Conservation (phyloP, 2,329 filamentous ascomycete species). For the Alternaria sp. region DNA sequence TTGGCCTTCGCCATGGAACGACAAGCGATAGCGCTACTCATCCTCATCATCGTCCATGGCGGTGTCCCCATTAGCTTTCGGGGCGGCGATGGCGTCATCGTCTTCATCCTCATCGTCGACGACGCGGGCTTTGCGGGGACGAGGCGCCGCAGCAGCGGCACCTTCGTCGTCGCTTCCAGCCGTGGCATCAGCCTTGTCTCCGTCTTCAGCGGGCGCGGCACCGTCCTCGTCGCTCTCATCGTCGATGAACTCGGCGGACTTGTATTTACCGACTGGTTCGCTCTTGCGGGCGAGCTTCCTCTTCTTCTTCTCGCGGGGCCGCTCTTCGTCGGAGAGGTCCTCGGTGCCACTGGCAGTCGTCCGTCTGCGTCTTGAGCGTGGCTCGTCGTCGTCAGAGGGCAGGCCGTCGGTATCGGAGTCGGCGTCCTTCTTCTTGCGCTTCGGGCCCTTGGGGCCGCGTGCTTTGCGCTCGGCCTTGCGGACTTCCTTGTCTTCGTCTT, state of each 20-base stretch:
- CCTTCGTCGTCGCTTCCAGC: constrained; percentile 32
- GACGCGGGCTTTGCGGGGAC: constrained; percentile 39
- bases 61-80: constrained; percentile 30
- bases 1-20: not conserved
- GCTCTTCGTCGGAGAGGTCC: constrained; percentile 62
- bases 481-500: constrained; percentile 77
- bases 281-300: constrained; percentile 64
- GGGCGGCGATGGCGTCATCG: constrained; percentile 30
- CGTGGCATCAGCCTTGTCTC: constrained; percentile 15
- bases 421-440: constrained; percentile 68
- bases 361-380: constrained; percentile 43
- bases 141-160: constrained; percentile 26
- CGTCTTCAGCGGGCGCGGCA: constrained; percentile 24
- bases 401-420: constrained; percentile 55
- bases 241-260: constrained; percentile 83
- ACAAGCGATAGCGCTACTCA: constrained; percentile 20
- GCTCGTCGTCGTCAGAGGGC: constrained; percentile 46
- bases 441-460: constrained; percentile 54
- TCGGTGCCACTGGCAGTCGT: constrained; percentile 49
- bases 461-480: constrained; percentile 67
- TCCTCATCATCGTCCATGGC: constrained; percentile 42
- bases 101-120: constrained; percentile 45
- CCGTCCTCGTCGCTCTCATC: constrained; percentile 63
- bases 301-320: constrained; percentile 67
- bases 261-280: constrained; percentile 69